phyloP scores from a whole-genome alignment of 1,284 basidiomycete genomes.

The Schizopora paradoxa region DNA sequence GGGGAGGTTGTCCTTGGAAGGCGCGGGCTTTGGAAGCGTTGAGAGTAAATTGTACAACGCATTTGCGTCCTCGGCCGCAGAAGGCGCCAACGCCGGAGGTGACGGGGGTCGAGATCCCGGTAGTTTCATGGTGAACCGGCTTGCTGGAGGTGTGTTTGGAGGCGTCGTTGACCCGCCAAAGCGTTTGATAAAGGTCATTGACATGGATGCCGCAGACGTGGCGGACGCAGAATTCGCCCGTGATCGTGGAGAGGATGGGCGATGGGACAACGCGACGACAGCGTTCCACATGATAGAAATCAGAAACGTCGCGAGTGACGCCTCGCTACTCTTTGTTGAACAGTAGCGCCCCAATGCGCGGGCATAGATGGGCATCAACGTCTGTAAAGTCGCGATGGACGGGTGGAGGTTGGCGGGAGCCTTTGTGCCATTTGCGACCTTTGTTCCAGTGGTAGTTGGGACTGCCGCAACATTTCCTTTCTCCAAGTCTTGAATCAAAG shows the following conservation, averaged over 20 bases:
- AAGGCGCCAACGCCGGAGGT: constrained; percentile 37
- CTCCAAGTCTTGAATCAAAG: constrained; percentile 59
- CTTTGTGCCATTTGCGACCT: constrained; percentile 35
- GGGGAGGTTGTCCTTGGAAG: constrained; percentile 46
- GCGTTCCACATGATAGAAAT: constrained; percentile 70
- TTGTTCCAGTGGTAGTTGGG: constrained; percentile 25
- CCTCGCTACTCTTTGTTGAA: constrained; percentile 46
- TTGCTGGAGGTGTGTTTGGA: constrained; percentile 52
- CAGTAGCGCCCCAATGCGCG: constrained; percentile 55
- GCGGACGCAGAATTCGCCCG: constrained; percentile 38
- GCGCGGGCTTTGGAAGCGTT: constrained; percentile 55
- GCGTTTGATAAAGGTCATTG: constrained; percentile 33
- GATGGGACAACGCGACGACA: constrained; percentile 61
- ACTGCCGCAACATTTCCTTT: constrained; percentile 26
- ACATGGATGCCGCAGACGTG: constrained; percentile 20
- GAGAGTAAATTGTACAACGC: constrained; percentile 54
- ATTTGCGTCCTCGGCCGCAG: constrained; percentile 51
- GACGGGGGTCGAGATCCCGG: constrained; percentile 65
- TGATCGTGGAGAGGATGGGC: constrained; percentile 38
- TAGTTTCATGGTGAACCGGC: constrained; percentile 60
- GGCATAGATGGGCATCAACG: constrained; percentile 54
- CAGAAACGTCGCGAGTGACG: constrained; percentile 57
- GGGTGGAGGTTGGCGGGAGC: constrained; percentile 42
- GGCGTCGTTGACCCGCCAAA: constrained; percentile 41
- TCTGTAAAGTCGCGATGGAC: constrained; percentile 52